Conservation (phyloP, 306 rosid genomes). For the Acacia acuminata region DNA sequence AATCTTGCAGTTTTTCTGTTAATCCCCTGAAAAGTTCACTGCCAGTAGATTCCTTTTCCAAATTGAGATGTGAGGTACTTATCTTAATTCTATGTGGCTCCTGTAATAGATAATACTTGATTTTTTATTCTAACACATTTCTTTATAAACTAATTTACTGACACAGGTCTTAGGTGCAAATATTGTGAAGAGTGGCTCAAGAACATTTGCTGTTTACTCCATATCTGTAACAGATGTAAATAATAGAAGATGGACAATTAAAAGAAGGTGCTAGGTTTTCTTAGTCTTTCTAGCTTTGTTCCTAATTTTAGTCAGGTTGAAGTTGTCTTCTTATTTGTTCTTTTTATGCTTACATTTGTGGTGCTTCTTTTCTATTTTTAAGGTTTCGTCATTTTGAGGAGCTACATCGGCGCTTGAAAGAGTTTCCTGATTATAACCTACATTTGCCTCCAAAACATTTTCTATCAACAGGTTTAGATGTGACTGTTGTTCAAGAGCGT, state of each 20-base stretch:
- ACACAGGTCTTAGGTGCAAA: conserved; percentile 92
- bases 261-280: conserved; percentile 72
- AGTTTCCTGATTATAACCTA: conserved; percentile 83
- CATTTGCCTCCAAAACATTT: conserved; percentile 97
- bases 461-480: conserved; percentile 88
- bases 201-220: conserved; percentile 94
- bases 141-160: conserved; percentile 32
- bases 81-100: conserved; percentile 25
- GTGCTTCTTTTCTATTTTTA: conserved; percentile 10
- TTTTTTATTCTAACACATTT: conserved; percentile 26
- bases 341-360: conserved; percentile 8
- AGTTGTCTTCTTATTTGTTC: conserved; percentile 8
- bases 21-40: conserved; percentile 59
- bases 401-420: conserved; percentile 87
- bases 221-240: conserved; percentile 82
- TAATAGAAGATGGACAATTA: conserved; percentile 92
- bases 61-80: conserved; percentile 96
- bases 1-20: conserved; percentile 30
- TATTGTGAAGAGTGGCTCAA: conserved; percentile 92
- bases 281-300: conserved; percentile 19
- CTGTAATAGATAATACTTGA: conserved; percentile 17
- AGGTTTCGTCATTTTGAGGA: conserved; percentile 99
- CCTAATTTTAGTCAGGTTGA: conserved; percentile 9
- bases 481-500: conserved; percentile 81
- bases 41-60: conserved; percentile 69